Evolutionary conservation across 768 basidiomycete genomes (phyloP), one percentile per base, ranked within the genome.

Genomic region (Russula sp.): DNA sequence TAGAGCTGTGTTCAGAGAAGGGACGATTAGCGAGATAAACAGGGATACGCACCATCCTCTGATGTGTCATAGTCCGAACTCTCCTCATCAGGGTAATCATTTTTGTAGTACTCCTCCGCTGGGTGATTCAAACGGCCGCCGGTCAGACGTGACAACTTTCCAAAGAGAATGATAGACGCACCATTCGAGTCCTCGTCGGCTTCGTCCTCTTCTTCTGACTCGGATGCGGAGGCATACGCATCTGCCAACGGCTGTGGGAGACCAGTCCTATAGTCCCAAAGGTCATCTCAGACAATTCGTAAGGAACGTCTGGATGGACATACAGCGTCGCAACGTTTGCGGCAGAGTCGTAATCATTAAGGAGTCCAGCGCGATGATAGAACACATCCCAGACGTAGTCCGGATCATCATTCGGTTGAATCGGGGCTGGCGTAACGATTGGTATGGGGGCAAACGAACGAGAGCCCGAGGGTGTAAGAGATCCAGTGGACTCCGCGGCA

Each of bases 301-400:
- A 50, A 53, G 58, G 38, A 62, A 35, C 35, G 32, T 38, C 13
- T 16, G 11, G 61, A 49, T n/a, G 47, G 38, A 73, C 82, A 54
- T 71, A 91, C 88, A 88, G 69, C 0, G 83, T 90, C 20, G 79
- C 90, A 58, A 87, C 73, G 49, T 79, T 79, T 7, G 75, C 77
- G 20, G 80, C 77, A 20, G 68, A 67, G 58, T 81, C 82, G 79
- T 85, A 84, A 71, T 87, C 84, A 18, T 77, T 77, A 43, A 83
- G 70, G 11, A 82, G 78, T 20, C 79, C 78, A 0, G 85, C 84
- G 25, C 84, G 78, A 65, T 86, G 87, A 66, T 89, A 90, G 69
- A 90, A 92, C 22, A 92, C 82, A 68, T 92, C 90, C 83, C 86
- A 91, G 25, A 92, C 90, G 65, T 88, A 92, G 67, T 90, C 90